phyloP scores from a whole-genome alignment of 306 rosid genomes.

The Ceratonia siliqua region DNA sequence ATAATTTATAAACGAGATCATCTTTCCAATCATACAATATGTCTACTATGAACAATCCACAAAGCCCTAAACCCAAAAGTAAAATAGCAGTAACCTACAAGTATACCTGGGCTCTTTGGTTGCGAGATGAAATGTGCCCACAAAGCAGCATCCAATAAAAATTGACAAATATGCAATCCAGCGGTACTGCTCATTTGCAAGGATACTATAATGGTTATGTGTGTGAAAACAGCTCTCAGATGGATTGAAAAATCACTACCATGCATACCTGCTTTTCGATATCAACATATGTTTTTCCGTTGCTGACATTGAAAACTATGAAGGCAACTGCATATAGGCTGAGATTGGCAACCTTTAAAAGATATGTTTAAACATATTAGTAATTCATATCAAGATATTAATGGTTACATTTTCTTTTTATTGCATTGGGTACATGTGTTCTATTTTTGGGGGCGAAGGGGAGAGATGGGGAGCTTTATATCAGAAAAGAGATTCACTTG shows the following conservation, averaged over 20 bases:
- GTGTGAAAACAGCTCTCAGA: conserved; percentile 9
- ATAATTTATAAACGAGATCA: background rate
- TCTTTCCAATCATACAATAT: background rate
- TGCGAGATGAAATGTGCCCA: conserved; percentile 63
- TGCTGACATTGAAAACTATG: conserved; percentile 53
- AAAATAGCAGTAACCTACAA: conserved; percentile 7
- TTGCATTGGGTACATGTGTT: background rate
- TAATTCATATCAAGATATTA: conserved; percentile 5
- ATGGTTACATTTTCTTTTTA: background rate
- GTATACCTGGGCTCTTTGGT: conserved; percentile 92
- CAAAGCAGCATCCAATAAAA: conserved; percentile 90
- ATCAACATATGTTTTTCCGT: conserved; percentile 47
- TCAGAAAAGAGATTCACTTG: conserved; percentile 22
- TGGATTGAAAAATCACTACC: conserved; percentile 16
- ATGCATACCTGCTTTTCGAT: conserved; percentile 73
- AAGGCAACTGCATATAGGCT: conserved; percentile 81
- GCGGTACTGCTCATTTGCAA: conserved; percentile 69
- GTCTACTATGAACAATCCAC: background rate
- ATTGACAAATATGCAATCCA: conserved; percentile 93
- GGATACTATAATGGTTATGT: conserved; percentile 29
- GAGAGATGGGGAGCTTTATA: background rate
- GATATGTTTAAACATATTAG: conserved; percentile 12
- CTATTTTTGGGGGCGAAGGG: background rate
- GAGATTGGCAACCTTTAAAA: conserved; percentile 83
- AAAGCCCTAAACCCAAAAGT: background rate